Evolutionary conservation across 2,329 filamentous ascomycete species (phyloP), one percentile per base, ranked within the genome.

Genomic region (Colletotrichum sp.): DNA sequence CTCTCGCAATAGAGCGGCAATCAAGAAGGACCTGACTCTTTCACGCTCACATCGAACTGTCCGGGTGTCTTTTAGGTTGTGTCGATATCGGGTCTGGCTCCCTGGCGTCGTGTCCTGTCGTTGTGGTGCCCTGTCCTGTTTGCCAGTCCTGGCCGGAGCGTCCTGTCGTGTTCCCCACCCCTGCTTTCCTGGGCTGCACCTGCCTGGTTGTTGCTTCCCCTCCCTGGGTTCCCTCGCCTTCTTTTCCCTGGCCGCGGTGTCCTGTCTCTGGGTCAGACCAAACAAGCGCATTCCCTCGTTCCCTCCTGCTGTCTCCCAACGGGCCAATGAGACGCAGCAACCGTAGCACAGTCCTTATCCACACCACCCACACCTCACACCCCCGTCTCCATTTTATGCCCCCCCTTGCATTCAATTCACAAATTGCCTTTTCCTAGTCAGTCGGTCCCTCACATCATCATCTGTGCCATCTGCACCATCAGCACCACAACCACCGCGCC

Each of bases 371-470:
- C 64, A 65, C n/a, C 59, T 28, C 70, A 74, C 49, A 68, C 59
- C 70, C 39, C 65, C 65, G n/a, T 60, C 71, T 30, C 67, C 59
- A 49, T 67, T 64, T 72, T 64, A 68, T 72, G 63, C 63, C 57
- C 69, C 71, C 70, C 74, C 74, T 76, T 76, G 65, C 71, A 69
- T 74, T 52, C 74, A 65, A 59, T 76, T 64, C 74, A 76, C 74
- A 74, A 74, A 74, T 74, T 76, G 59, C 71, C 74, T 69, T 76
- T 74, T 74, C 64, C 73, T 76, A 74, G 70, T 76, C 74, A 69
- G 74, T 74, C 69, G 52, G 55, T 55, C 70, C 49, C 71, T 74
- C 74, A 66, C 74, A 76, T 74, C 74, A 65, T 69, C 57, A 72
- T 62, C 55, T 67, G 28, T 36, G 57, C 15, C 68, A 68, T 49